Percentiles rank a stretch among this genome's conserved stretches.
phyloP scores from a whole-genome alignment of 2,329 filamentous ascomycete genomes.

The Fusarium xyrophilum region DNA sequence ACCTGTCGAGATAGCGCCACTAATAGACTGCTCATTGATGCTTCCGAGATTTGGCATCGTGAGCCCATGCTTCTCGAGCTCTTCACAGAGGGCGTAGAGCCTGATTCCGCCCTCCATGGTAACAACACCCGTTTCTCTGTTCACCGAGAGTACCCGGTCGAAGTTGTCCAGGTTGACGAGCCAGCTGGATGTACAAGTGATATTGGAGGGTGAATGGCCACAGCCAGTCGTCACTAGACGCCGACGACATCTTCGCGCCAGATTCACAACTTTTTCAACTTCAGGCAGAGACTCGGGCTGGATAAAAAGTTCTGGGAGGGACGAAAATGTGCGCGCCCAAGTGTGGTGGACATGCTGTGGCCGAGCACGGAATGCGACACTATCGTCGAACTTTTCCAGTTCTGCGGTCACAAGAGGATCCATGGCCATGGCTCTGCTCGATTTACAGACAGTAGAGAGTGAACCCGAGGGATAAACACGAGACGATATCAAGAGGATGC shows the following conservation, averaged over 20 bases:
- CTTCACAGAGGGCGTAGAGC: slow-evolving; percentile 74
- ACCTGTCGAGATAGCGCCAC: slow-evolving; percentile 88
- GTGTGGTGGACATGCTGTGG: slow-evolving; percentile 81
- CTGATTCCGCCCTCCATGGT: slow-evolving; percentile 89
- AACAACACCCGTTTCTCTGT: slow-evolving; percentile 70
- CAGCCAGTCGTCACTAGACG: slow-evolving; percentile 88
- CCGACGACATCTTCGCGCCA: slow-evolving; percentile 81
- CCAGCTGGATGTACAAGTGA: slow-evolving; percentile 95
- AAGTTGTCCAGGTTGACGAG: slow-evolving; percentile 91
- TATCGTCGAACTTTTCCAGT: slow-evolving; percentile 45
- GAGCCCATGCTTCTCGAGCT: slow-evolving; percentile 76
- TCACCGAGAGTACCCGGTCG: slow-evolving; percentile 73
- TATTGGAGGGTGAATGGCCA: slow-evolving; percentile 87
- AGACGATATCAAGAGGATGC: neutral
- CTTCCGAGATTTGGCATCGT: slow-evolving; percentile 92
- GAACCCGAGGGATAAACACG: neutral
- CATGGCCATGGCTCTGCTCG: slow-evolving; percentile 46
- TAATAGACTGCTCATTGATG: slow-evolving; percentile 93
- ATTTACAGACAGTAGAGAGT: neutral
- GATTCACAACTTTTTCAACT: slow-evolving; percentile 80
- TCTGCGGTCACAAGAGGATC: slow-evolving; percentile 49
- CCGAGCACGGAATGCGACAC: slow-evolving; percentile 77
- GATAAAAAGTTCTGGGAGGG: slow-evolving; percentile 87
- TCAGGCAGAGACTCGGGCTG: slow-evolving; percentile 80
- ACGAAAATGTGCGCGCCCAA: slow-evolving; percentile 93